Base-by-base conservation (phyloP, 1,284 basidiomycete species). In the Fomitiporia mediterranea region DNA sequence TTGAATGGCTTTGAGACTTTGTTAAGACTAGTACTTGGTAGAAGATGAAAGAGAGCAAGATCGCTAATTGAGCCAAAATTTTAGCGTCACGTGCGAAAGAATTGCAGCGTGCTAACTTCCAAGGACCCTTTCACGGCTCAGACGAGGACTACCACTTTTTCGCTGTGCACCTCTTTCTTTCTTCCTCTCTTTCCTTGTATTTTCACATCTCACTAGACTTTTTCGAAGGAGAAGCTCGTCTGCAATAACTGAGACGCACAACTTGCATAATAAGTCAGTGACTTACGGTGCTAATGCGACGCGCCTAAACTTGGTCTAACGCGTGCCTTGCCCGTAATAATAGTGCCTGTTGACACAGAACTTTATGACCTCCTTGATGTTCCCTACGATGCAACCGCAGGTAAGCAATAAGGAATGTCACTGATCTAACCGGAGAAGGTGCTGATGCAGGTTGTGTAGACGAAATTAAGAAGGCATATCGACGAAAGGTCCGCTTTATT, bases 381-480 rank as follows among this genome's bases (percentile, higher is more conserved):
- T 21, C 66, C 78, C 52, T 73, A 83, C 32, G 74, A 75, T 57
- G 92, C 91, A 37, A 81, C 76, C 37, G 86, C 87, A 74, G 84
- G 90, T 89, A 65, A 43, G 67, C 61, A 15, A 3, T 5, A 7
- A 13, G 27, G n/a, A n/a, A n/a, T n/a, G n/a, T n/a, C 40, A 2
- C 13, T n/a, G 2, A 53, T 50, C 48, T 27, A 8, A 7, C 15
- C 17, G 48, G 44, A 51, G 53, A 61, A 61, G 51, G 48, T 23
- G 15, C 60, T 49, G 40, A 37, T 21, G 19, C 21, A 13, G 19
- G 25, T 13, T 23, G 17, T 13, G 17, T 58, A 90, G 89, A 74
- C 62, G 91, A 96, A 63, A 91, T 97, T 67, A 95, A 94, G 73
- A 91, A 89, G 68, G 94, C 93, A 4, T 97, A 97, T 69, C 86